Percentiles rank a stretch among this genome's conserved stretches.
Evolutionary conservation across 768 basidiomycete species (phyloP).

Genomic region (Kwoniella bestiolae): DNA sequence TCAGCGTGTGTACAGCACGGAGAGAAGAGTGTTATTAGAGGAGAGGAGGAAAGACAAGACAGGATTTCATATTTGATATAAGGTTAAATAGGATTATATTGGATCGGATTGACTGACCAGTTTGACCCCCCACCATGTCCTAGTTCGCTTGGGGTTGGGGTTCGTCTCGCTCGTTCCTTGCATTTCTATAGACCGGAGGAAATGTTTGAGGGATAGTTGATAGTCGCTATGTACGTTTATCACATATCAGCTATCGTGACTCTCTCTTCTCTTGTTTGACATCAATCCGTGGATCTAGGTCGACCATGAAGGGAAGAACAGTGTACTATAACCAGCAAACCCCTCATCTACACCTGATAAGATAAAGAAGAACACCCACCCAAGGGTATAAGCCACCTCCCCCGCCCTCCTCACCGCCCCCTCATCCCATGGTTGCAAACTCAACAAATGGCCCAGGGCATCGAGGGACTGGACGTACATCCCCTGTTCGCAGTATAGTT

Average conservation of each 20-base stretch:
- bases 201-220: constrained; percentile 47
- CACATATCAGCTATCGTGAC: constrained; percentile 9
- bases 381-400: constrained; percentile 47
- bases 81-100: background rate
- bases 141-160: constrained; percentile 27
- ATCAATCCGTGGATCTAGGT: too few species aligned
- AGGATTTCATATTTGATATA: too few species aligned
- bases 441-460: constrained; percentile 46
- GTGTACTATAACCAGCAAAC: too few species aligned
- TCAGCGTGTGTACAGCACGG: background rate
- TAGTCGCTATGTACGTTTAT: constrained; percentile 40
- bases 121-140: constrained; percentile 54
- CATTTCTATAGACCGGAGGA: constrained; percentile 53
- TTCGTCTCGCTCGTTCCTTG: constrained; percentile 25
- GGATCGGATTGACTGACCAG: constrained; percentile 27
- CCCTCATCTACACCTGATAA: background rate
- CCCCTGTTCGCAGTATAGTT: constrained; percentile 52
- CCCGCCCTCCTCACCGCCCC: constrained; percentile 40
- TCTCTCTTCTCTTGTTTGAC: too few species aligned
- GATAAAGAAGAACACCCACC: constrained; percentile 34
- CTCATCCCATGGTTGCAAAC: constrained; percentile 49
- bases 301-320: too few species aligned
- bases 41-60: too few species aligned
- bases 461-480: constrained; percentile 44
- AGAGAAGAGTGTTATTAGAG: background rate